Percentiles rank a stretch among this genome's conserved stretches.
These are phyloP conservation scores for Didymella keratinophila DNA, from an alignment of 2,329 filamentous ascomycete species.

Conservation along the genomic window DNA sequence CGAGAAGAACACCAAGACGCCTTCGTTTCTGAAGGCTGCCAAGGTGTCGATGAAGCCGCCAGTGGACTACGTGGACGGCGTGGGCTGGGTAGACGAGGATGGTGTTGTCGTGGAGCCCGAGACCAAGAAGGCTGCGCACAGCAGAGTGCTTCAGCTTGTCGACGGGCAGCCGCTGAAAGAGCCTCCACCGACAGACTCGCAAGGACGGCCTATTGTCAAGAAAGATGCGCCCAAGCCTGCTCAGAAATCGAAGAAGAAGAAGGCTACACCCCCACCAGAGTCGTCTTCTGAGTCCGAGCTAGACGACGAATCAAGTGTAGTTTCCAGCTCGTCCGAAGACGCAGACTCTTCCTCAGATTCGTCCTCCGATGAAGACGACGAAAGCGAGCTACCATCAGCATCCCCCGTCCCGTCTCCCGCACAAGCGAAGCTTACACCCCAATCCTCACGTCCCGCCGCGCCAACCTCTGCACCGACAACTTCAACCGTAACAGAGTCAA, in stretches of 20 bases:
- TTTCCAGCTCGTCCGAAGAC: slow-evolving; percentile 48
- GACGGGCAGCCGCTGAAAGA: slow-evolving; percentile 27
- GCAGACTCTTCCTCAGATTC: slow-evolving; percentile 32
- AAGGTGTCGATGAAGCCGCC: slow-evolving; percentile 58
- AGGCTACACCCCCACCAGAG: slow-evolving; percentile 35
- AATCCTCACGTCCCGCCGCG: slow-evolving; percentile 14
- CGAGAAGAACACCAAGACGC: slow-evolving; percentile 80
- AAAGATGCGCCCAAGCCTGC: slow-evolving; percentile 29
- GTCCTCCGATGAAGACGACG: slow-evolving; percentile 25
- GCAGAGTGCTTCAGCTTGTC: slow-evolving; percentile 44
- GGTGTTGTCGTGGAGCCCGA: slow-evolving; percentile 76
- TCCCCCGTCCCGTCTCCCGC: slow-evolving; percentile 25
- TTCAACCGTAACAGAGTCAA: slow-evolving; percentile 30
- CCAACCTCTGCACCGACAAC: slow-evolving; percentile 5
- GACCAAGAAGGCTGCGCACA: slow-evolving; percentile 46
- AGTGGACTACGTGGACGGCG: slow-evolving; percentile 77
- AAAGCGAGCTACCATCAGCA: neutral
- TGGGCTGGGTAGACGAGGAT: slow-evolving; percentile 85
- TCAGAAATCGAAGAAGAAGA: slow-evolving; percentile 31
- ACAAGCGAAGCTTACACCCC: slow-evolving; percentile 22
- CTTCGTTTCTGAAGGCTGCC: slow-evolving; percentile 76
- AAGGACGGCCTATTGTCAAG: slow-evolving; percentile 27
- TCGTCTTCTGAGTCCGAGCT: slow-evolving; percentile 36
- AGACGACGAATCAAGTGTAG: slow-evolving; percentile 45
- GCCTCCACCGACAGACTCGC: slow-evolving; percentile 28